Evolutionary conservation across 2,329 filamentous ascomycete genomes (phyloP), one percentile per base, ranked within the genome.

Genomic region (Fusarium sp.): DNA sequence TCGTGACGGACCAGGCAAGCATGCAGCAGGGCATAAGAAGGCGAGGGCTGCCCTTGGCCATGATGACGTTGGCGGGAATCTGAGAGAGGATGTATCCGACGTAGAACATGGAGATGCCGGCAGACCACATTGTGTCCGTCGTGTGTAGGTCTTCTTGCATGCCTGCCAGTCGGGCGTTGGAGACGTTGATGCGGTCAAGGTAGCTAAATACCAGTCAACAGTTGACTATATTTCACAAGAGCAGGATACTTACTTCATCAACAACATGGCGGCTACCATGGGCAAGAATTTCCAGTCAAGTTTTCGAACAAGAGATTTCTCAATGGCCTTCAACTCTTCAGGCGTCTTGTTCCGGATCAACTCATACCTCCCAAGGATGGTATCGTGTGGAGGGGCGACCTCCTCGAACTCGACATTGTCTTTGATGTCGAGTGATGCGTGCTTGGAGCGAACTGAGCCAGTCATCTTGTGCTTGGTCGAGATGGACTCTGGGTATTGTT

Each of bases 151-250:
- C 82, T 7, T 79, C 66, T 54, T 83, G 80, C 68, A 85, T 80
- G 4, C 82, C 81, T 7, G 81, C 82, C 13, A 85, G 79, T 38
- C 81, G 80, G 11, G 83, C 83, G 69, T 84, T 84, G 50, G 85
- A 86, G 31, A 88, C 85, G 70, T 88, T 89, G 35, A 86, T 87
- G 60, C 86, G 82, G 68, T 88, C 86, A 20, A 88, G 82, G 74
- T 88, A 88, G 74, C 86, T 88, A 27, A 33, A 11, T 3, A 81
- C 10, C 8, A 18, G 35, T 64, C 6, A 70, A 65, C 13, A 3
- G 13, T 0, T 3, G 0, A 13, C 9, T 35, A 35, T 16, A 4
- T 9, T 42, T 5, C 14, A 8, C 18, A 13, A 2, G 10, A 1
- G 0, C 0, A 6, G 9, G 5, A 8, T 1, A 67, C 79, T 69